Evolutionary conservation across 139 green algal species (phyloP), one percentile per base, ranked within the genome.

Genomic region (Haematococcus lacustris): DNA sequence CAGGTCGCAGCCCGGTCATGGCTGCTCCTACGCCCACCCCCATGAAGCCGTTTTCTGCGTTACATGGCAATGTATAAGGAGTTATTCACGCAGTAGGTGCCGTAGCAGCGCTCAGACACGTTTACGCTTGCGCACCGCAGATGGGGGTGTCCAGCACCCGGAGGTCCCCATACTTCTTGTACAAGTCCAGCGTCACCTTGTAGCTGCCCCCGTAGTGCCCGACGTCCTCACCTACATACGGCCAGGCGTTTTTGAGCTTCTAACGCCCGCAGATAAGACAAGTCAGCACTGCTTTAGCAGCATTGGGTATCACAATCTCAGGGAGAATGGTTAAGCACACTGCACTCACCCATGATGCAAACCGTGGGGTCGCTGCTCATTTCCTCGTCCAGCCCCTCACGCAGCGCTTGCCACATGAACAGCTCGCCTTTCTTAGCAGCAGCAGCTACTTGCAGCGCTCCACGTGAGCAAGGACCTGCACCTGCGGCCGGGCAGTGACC

Each of bases 91-190:
- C n/a, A n/a, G n/a, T n/a, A n/a, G n/a, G n/a, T n/a, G n/a, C n/a
- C n/a, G n/a, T n/a, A n/a, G n/a, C n/a, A n/a, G n/a, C n/a, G n/a
- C n/a, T n/a, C n/a, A n/a, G n/a, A n/a, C n/a, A n/a, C n/a, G n/a
- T n/a, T n/a, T n/a, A n/a, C n/a, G n/a, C n/a, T n/a, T n/a, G n/a
- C n/a, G n/a, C 66, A 93, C 89, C 92, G 87, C 92, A 97, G 81
- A 98, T 98, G 77, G 93, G 93, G 0, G 93, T 98, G 81, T 98
- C 93, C 60, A 98, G 82, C 43, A 98, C 76, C 9, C 93, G 86
- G 83, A 94, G 89, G 65, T 97, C 90, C 33, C 93, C 93, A 75
- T 94, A 98, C 88, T 98, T 98, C 80, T 98, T 98, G 87, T 97
- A 91, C 70, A 97, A 82, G 51, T 87, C 92, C 60, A 93, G 92